phyloP scores from a whole-genome alignment of 306 rosid species.

The Crotalaria pallida region DNA sequence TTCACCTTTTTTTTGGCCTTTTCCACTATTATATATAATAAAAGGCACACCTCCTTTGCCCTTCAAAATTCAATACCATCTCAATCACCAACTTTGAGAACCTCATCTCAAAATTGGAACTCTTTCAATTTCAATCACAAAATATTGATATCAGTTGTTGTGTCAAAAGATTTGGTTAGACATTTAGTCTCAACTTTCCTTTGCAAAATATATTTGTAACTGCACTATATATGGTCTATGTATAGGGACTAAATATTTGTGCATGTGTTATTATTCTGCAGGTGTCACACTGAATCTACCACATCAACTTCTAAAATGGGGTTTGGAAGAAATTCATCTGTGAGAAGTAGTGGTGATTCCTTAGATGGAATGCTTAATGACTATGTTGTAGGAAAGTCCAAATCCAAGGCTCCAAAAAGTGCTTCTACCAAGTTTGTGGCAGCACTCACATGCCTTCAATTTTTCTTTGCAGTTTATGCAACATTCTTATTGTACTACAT shows the following conservation, averaged over 20 bases:
- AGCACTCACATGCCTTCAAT: constrained; percentile 76
- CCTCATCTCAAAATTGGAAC: not conserved
- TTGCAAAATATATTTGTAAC: not conserved
- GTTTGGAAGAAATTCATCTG: constrained; percentile 31
- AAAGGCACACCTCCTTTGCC: not conserved
- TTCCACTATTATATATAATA: constrained; percentile 6
- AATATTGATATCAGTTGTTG: not conserved
- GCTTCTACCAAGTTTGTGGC: constrained; percentile 53
- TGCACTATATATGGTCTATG: not conserved
- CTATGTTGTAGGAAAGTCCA: constrained; percentile 58
- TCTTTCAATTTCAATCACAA: not conserved
- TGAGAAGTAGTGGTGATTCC: constrained; percentile 53
- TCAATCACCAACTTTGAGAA: constrained; percentile 1
- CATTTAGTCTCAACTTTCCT: constrained; percentile 16
- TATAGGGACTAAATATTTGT: constrained; percentile 5
- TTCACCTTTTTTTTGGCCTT: constrained; percentile 25
- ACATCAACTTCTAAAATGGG: constrained; percentile 36
- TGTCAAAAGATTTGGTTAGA: constrained; percentile 33
- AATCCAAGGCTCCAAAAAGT: constrained; percentile 41
- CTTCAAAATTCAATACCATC: constrained; percentile 23
- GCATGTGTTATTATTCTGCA: constrained; percentile 18
- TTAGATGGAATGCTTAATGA: constrained; percentile 91
- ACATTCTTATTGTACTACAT: constrained; percentile 81
- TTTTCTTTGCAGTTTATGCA: constrained; percentile 82
- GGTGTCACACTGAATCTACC: constrained; percentile 28